Evolutionary conservation across 2,329 filamentous ascomycete genomes (phyloP).

Genomic region (Cytospora chrysosperma): DNA sequence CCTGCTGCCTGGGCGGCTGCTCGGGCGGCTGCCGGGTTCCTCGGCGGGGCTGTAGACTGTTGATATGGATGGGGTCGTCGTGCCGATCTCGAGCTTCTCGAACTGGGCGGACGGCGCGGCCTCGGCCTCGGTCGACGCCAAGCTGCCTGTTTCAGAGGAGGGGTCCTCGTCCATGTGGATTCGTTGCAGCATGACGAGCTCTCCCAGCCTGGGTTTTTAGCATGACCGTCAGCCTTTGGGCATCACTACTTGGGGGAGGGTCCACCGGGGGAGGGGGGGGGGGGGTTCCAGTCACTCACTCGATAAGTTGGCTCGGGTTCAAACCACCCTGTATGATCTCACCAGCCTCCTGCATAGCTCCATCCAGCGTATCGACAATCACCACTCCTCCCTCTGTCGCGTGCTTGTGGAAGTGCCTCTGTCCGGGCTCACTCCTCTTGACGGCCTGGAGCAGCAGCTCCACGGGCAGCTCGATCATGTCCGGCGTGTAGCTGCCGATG

Average conservation of each 20-base stretch:
- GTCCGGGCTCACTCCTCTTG: constrained; percentile 42
- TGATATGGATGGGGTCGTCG: constrained; percentile 39
- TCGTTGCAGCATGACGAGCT: constrained; percentile 64
- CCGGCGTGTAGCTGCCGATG: constrained; percentile 65
- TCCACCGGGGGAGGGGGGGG: too few species aligned
- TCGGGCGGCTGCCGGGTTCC: constrained; percentile 6
- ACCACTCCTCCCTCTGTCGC: constrained; percentile 64
- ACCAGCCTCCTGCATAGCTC: constrained; percentile 78
- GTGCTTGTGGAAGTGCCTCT: constrained; percentile 66
- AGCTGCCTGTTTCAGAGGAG: constrained; percentile 25
- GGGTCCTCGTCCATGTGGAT: constrained; percentile 42
- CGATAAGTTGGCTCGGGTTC: constrained; percentile 72
- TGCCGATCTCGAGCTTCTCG: constrained; percentile 34
- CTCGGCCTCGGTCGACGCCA: constrained; percentile 24
- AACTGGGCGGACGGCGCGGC: constrained; percentile 37
- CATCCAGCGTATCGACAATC: constrained; percentile 74
- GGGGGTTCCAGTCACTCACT: constrained; percentile 57
- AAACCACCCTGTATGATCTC: constrained; percentile 81
- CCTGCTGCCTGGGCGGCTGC: constrained; percentile 26
- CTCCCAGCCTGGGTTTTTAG: constrained; percentile 59
- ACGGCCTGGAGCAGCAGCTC: constrained; percentile 68
- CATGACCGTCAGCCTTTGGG: too few species aligned
- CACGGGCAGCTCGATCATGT: constrained; percentile 82
- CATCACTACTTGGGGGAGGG: neutral
- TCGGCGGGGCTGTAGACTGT: constrained; percentile 35